Evolutionary conservation across 768 basidiomycete genomes (phyloP).

Genomic region (Mycena belliarum): DNA sequence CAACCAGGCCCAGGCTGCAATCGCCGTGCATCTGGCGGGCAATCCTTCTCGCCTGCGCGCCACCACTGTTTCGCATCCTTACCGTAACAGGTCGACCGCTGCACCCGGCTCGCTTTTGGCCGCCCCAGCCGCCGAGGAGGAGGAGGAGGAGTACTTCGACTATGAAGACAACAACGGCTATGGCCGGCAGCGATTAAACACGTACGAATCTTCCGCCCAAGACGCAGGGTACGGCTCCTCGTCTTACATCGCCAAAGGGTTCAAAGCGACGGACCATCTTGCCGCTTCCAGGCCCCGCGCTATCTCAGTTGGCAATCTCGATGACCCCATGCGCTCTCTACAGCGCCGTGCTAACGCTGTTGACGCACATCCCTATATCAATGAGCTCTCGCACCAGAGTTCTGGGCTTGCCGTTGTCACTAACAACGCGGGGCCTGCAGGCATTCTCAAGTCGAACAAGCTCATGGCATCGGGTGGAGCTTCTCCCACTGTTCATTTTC

Average conservation of each 20-base stretch:
- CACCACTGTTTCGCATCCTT: constrained; percentile 93
- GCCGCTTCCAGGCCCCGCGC: constrained; percentile 68
- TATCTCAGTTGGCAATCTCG: constrained; percentile 86
- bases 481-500: constrained; percentile 67
- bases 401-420: constrained; percentile 39
- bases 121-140: constrained; percentile 71
- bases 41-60: constrained; percentile 83
- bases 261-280: constrained; percentile 74
- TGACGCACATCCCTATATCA: constrained; percentile 61
- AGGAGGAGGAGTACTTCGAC: constrained; percentile 74
- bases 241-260: constrained; percentile 69
- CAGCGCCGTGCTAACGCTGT: constrained; percentile 63
- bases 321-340: constrained; percentile 72
- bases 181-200: constrained; percentile 57
- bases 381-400: constrained; percentile 50
- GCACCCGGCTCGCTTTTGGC: constrained; percentile 58
- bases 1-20: constrained; percentile 87
- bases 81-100: constrained; percentile 64
- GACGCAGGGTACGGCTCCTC: constrained; percentile 56
- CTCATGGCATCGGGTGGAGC: constrained; percentile 44
- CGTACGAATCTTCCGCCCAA: constrained; percentile 57
- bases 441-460: constrained; percentile 68
- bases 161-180: constrained; percentile 52
- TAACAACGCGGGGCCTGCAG: constrained; percentile 42
- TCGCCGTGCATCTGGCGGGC: constrained; percentile 73